Conservation (phyloP, 2,329 filamentous ascomycete species). For the Fusarium goolgardi region DNA sequence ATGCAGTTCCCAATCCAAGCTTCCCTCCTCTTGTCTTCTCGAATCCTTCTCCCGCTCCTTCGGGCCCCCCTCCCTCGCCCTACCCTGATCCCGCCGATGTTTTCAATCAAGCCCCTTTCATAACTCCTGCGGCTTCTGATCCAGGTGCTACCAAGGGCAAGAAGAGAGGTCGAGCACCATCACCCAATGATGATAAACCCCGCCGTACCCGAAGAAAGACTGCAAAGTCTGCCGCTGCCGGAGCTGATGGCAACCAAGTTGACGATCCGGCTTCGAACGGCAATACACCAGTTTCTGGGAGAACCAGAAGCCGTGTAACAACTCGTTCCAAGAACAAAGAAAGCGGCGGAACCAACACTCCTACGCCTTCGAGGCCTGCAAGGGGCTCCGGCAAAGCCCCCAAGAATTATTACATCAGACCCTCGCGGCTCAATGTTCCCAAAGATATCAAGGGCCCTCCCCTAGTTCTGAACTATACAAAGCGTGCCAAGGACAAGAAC, state of each 20-base stretch:
- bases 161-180: conserved; percentile 7
- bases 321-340: not conserved
- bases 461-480: not conserved
- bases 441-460: not conserved
- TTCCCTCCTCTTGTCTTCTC: not conserved
- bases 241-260: not conserved
- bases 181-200: not conserved
- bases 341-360: not conserved
- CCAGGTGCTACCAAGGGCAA: not conserved
- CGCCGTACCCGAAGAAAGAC: not conserved
- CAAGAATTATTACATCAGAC: not conserved
- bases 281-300: not conserved
- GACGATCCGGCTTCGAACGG: not conserved
- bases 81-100: not conserved
- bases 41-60: not conserved
- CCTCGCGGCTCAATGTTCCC: not conserved
- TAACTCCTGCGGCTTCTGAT: not conserved
- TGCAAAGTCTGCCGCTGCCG: not conserved
- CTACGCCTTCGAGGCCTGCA: not conserved
- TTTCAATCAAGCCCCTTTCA: not conserved
- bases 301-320: not conserved
- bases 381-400: not conserved
- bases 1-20: not conserved
- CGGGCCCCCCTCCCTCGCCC: not conserved
- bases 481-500: not conserved